phyloP scores from a whole-genome alignment of 2,329 filamentous ascomycete genomes.

The Cladophialophora chaetospira region DNA sequence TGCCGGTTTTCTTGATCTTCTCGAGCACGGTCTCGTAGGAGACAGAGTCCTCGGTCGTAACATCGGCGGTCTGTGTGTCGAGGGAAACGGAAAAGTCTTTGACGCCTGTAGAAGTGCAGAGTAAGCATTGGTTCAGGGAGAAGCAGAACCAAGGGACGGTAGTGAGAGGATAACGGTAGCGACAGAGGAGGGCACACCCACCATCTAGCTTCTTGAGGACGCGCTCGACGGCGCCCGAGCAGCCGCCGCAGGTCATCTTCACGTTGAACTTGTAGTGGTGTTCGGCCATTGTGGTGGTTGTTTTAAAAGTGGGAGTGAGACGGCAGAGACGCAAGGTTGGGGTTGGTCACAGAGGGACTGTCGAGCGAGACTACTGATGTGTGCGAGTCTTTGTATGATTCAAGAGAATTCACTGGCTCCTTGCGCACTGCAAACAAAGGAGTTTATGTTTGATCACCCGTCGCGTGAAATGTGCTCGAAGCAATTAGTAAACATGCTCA shows the following conservation, averaged over 20 bases:
- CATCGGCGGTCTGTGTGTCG: slow-evolving; percentile 77
- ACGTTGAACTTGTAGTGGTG: slow-evolving; percentile 97
- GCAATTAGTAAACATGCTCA: slow-evolving; percentile 13
- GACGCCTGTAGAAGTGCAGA: slow-evolving; percentile 61
- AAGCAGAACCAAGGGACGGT: background rate
- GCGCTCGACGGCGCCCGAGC: slow-evolving; percentile 89
- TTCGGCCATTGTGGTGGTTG: slow-evolving; percentile 62
- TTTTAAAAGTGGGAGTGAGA: background rate
- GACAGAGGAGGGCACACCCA: slow-evolving; percentile 47
- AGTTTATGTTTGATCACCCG: background rate
- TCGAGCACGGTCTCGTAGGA: slow-evolving; percentile 78
- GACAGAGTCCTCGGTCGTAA: slow-evolving; percentile 69
- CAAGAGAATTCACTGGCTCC: no score
- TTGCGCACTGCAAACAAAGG: background rate
- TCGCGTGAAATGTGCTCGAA: slow-evolving; percentile 2
- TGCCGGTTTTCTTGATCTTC: slow-evolving; percentile 94
- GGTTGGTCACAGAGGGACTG: no score
- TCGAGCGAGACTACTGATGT: no score
- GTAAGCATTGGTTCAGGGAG: background rate
- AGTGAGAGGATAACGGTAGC: slow-evolving; percentile 10
- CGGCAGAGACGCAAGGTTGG: no score
- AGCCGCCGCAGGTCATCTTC: slow-evolving; percentile 91
- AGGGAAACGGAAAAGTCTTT: slow-evolving; percentile 85
- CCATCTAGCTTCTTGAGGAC: slow-evolving; percentile 91
- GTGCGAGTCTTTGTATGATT: background rate